These are phyloP conservation scores for Aurifilum marmelostoma DNA, from an alignment of 2,329 filamentous ascomycete genomes.

Conservation along the genomic window DNA sequence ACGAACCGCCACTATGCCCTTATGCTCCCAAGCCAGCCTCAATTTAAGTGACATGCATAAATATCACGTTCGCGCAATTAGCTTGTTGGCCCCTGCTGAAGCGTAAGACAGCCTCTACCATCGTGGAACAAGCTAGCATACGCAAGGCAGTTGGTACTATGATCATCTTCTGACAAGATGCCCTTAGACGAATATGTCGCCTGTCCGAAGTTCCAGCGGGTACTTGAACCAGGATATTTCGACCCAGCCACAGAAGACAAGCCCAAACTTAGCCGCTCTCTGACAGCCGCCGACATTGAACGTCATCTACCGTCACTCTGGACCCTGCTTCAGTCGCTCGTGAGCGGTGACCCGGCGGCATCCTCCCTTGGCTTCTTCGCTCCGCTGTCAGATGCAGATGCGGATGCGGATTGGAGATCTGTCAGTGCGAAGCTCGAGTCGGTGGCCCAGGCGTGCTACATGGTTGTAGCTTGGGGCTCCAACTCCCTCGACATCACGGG, in stretches of 20 bases:
- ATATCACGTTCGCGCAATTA: neutral
- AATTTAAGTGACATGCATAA: neutral
- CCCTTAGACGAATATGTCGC: neutral
- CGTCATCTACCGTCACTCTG: slow-evolving; percentile 32
- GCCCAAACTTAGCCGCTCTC: neutral
- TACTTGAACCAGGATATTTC: neutral
- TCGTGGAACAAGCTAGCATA: neutral
- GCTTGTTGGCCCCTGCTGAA: neutral
- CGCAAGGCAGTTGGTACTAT: neutral
- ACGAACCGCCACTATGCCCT: neutral
- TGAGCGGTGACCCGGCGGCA: slow-evolving; percentile 35
- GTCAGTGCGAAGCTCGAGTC: slow-evolving; percentile 24
- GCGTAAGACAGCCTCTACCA: neutral
- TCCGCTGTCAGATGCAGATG: slow-evolving; percentile 33
- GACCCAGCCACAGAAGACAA: neutral
- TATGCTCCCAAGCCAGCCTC: neutral
- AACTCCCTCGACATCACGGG: slow-evolving; percentile 29
- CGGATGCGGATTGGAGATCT: slow-evolving; percentile 32
- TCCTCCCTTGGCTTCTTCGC: slow-evolving; percentile 38
- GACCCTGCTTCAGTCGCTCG: slow-evolving; percentile 34
- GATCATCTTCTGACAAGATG: neutral
- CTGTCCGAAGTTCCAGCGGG: neutral
- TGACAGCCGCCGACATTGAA: slow-evolving; percentile 17
- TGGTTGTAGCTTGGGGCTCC: slow-evolving; percentile 30
- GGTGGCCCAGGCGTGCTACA: slow-evolving; percentile 14